Percentiles rank a stretch among this genome's conserved stretches.
Evolutionary conservation across 352 stramenopile genomes (phyloP).

Genomic region (Phytopythium sindhum): DNA sequence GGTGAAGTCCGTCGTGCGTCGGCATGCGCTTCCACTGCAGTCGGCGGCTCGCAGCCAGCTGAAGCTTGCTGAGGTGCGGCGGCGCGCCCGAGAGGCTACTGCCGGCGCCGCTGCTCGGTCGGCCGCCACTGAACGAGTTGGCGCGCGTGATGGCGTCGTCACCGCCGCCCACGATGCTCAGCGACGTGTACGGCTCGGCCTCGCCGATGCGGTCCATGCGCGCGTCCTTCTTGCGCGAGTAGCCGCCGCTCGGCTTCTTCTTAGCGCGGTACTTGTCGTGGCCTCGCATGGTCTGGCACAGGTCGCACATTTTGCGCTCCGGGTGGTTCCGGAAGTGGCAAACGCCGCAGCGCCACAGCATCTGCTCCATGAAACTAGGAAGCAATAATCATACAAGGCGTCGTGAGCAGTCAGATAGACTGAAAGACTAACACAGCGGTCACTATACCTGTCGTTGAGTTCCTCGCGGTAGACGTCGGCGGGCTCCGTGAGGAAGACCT

Average conservation of each 20-base stretch:
- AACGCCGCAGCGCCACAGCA: conserved; percentile 82
- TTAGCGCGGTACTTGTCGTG: conserved; percentile 45
- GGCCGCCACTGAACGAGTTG: conserved; percentile 17
- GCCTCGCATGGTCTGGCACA: conserved; percentile 75
- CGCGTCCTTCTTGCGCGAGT: conserved; percentile 18
- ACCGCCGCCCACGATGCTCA: conserved; percentile 11
- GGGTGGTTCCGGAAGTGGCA: conserved; percentile 90
- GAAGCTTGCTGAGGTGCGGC: conserved; percentile 63
- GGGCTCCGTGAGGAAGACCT: conserved; percentile 54
- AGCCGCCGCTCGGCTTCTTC: conserved; percentile 25
- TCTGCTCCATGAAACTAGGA: conserved; percentile 64
- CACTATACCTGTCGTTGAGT: conserved; percentile 59
- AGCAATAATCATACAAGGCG: not conserved
- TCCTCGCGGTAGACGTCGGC: conserved; percentile 76
- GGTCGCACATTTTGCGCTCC: conserved; percentile 73
- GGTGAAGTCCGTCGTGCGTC: conserved; percentile 64
- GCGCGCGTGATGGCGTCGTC: conserved; percentile 31
- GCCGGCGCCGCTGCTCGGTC: conserved; percentile 18
- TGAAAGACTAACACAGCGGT: not conserved
- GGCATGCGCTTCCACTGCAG: conserved; percentile 80
- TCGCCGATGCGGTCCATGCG: conserved; percentile 47
- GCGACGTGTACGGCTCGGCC: conserved; percentile 36
- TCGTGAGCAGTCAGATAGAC: not conserved
- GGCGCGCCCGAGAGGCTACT: conserved; percentile 12
- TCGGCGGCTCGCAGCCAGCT: conserved; percentile 64